Conservation (phyloP, 179 eudicot genomes). For the Heliamphora pulchella region DNA sequence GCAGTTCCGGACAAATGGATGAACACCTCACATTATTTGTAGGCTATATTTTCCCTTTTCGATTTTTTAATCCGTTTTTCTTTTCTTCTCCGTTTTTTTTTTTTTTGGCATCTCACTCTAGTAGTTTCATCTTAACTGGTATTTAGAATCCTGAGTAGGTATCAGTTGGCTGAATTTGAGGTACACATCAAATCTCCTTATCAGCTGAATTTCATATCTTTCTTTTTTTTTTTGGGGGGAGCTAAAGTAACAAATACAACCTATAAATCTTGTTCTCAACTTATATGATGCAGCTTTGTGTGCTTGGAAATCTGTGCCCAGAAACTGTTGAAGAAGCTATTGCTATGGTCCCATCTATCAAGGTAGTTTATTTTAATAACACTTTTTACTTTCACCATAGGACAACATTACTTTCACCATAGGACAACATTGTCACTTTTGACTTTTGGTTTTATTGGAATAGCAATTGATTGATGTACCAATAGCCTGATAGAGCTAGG, state of each 20-base stretch:
- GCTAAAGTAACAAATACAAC: too few species aligned
- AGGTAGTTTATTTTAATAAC: slow-evolving; percentile 26
- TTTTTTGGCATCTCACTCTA: not conserved
- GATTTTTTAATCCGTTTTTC: too few species aligned
- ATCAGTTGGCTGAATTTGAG: slow-evolving; percentile 89
- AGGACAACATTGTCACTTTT: not conserved
- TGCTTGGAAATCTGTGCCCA: slow-evolving; percentile 88
- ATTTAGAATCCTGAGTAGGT: slow-evolving; percentile 61
- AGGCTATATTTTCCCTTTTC: too few species aligned
- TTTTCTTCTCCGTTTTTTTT: not conserved
- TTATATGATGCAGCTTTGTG: slow-evolving; percentile 49
- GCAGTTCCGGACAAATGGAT: not conserved
- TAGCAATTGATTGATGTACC: not conserved
- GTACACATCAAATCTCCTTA: slow-evolving; percentile 16
- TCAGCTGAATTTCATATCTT: not conserved
- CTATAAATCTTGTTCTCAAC: not conserved
- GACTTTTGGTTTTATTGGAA: slow-evolving; percentile 1
- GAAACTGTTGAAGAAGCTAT: slow-evolving; percentile 93
- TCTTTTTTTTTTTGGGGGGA: not conserved
- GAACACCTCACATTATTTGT: too few species aligned
- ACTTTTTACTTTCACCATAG: too few species aligned
- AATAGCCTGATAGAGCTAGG: too few species aligned
- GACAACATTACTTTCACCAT: not conserved
- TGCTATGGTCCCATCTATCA: slow-evolving; percentile 84
- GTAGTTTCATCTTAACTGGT: slow-evolving; percentile 28